Percentiles rank a stretch among this genome's conserved stretches.
These are phyloP conservation scores for Microbotryum intermedium DNA, from an alignment of 1,284 basidiomycete species.

Conservation along the genomic window DNA sequence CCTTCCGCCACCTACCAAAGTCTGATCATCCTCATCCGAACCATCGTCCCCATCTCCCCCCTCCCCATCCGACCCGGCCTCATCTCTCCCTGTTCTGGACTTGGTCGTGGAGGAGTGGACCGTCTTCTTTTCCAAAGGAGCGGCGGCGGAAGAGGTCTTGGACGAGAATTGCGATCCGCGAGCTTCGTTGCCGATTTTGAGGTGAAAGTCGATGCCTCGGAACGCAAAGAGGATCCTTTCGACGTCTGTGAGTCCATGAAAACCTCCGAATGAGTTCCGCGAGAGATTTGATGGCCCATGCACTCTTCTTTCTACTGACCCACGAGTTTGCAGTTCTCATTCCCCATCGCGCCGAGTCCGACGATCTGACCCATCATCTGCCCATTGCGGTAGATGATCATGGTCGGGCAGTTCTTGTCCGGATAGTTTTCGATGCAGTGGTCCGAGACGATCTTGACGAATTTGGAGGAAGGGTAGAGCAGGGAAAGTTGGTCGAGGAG, in stretches of 20 bases:
- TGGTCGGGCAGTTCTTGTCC: constrained; percentile 80
- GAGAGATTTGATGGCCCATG: background rate
- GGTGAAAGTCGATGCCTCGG: constrained; percentile 31
- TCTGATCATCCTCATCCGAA: constrained; percentile 25
- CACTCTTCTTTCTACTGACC: constrained; percentile 48
- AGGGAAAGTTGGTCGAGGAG: constrained; percentile 67
- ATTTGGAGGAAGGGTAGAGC: constrained; percentile 83
- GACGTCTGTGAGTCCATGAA: constrained; percentile 27
- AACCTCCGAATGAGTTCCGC: background rate
- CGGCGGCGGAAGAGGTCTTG: constrained; percentile 5
- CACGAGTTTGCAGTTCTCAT: constrained; percentile 66
- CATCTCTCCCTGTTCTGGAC: background rate
- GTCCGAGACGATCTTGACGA: constrained; percentile 88
- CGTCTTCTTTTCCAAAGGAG: too few species aligned
- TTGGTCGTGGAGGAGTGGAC: too few species aligned
- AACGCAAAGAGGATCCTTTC: constrained; percentile 32
- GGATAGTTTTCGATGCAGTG: constrained; percentile 96
- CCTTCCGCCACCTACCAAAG: constrained; percentile 24
- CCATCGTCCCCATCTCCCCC: constrained; percentile 12
- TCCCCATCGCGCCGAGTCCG: constrained; percentile 54
- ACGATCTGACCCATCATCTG: constrained; percentile 78
- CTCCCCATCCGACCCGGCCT: background rate
- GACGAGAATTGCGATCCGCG: constrained; percentile 7
- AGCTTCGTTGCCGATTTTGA: constrained; percentile 26
- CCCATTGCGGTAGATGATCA: constrained; percentile 86